These are phyloP conservation scores for Conticribra weissflogii DNA, from an alignment of 108 stramenopile genomes.

Conservation along the genomic window DNA sequence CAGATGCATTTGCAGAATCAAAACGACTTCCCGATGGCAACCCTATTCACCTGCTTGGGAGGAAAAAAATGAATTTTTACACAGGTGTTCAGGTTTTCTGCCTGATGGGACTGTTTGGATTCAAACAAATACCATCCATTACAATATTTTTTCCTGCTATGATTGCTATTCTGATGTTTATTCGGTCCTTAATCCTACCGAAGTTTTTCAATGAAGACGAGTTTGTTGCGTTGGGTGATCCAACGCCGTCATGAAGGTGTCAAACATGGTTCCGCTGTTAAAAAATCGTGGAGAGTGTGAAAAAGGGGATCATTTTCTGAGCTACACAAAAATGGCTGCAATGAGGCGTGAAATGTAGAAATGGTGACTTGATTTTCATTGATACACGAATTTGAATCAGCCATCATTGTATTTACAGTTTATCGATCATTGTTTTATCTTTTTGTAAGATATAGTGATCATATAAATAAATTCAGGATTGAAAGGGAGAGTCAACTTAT, in stretches of 20 bases:
- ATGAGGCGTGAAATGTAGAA: too few species aligned
- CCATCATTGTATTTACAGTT: too few species aligned
- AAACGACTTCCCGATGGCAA: slow-evolving; percentile 61
- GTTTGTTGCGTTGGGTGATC: slow-evolving; percentile 75
- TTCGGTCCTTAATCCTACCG: slow-evolving; percentile 79
- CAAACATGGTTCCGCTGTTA: too few species aligned
- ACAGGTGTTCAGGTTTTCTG: slow-evolving; percentile 71
- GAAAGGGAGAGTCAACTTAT: not conserved
- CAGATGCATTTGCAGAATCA: slow-evolving; percentile 72
- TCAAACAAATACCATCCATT: slow-evolving; percentile 89
- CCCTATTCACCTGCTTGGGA: slow-evolving; percentile 74
- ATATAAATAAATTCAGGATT: not conserved
- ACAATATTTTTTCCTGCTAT: slow-evolving; percentile 96
- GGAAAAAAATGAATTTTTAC: slow-evolving; percentile 75
- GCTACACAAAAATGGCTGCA: too few species aligned
- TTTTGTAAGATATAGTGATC: too few species aligned
- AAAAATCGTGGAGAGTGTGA: too few species aligned
- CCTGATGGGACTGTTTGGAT: slow-evolving; percentile 83
- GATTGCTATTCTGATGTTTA: slow-evolving; percentile 90
- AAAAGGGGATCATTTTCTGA: too few species aligned
- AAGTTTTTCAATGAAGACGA: slow-evolving; percentile 82
- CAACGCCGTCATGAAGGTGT: slow-evolving; percentile 40
- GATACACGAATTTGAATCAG: too few species aligned
- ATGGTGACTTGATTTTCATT: too few species aligned
- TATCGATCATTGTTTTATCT: too few species aligned